Base-by-base conservation (phyloP, 768 basidiomycete species). In the Clavaria fumosa region DNA sequence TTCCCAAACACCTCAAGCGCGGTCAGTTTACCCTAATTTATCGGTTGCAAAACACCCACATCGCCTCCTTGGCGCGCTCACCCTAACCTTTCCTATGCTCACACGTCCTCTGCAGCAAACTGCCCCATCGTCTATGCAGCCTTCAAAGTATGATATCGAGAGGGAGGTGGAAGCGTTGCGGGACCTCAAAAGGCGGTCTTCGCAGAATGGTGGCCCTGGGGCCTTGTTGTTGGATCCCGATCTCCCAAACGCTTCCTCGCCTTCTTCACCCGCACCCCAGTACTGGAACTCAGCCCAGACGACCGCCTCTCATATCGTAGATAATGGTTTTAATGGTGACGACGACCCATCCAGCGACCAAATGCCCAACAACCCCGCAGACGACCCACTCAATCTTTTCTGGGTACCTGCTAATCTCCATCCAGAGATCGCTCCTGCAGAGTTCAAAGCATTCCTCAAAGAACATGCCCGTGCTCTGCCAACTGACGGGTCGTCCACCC, bases 401-500 rank as follows among this genome's bases (percentile, higher is more conserved):
- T 99, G 95, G 95, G 89, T 99, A 20, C 95, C 95, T 37, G 95
- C 95, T 11, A 74, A 80, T 41, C 66, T 96, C 23, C 95, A 97
- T 54, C 95, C 95, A 21, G 95, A 99, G 63, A 84, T 99, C 51
- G 93, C 91, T 0, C 95, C 95, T 17, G 81, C 77, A 33, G 90
- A 97, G 57, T 99, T 99, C 57, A 74, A 86, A 36, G 81, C 78
- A 7, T 96, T 99, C 54, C 73, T 99, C 47, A 84, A 90, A 55
- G 85, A 93, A 49, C 95, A 97, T 60, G 71, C 89, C 7, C 72
- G 78, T 43, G 57, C 68, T 5, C 63, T 73, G 9, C 56, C 70
- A 24, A 56, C 65, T 19, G 75, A 73, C 43, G 71, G 63, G 45
- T 53, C 53, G n/a, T 42, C 46, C 18, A 40, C 47, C 3, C 47